Evolutionary conservation across 225 moss, liverwort and hornwort genomes (phyloP).

Genomic region (Anthoceros angustus): DNA sequence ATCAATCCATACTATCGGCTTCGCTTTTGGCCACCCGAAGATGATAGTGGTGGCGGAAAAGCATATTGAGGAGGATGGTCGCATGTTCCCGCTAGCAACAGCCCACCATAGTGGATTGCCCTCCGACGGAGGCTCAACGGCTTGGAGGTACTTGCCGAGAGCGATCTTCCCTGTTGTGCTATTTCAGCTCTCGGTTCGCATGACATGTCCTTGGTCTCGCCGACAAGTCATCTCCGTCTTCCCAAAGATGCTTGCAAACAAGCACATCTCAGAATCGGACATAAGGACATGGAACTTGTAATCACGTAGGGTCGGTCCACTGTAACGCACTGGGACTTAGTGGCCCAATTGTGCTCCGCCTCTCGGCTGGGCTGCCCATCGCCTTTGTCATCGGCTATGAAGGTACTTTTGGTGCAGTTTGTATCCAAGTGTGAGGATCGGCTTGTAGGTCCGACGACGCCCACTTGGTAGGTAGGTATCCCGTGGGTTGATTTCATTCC

Average conservation of each 20-base stretch:
- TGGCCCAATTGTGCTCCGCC: constrained; percentile 78
- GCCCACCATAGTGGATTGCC: constrained; percentile 70
- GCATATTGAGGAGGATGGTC: constrained; percentile 78
- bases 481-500: constrained; percentile 82
- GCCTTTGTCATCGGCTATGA: constrained; percentile 51
- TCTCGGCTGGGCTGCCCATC: constrained; percentile 75
- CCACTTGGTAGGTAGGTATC: constrained; percentile 28
- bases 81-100: constrained; percentile 78
- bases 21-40: background rate
- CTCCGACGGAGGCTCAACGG: constrained; percentile 55
- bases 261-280: constrained; percentile 33
- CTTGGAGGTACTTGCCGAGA: constrained; percentile 35
- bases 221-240: constrained; percentile 1
- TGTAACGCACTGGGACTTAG: constrained; percentile 94
- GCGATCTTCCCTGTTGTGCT: background rate
- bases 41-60: background rate
- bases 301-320: constrained; percentile 50
- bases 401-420: constrained; percentile 17
- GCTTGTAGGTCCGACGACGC: background rate
- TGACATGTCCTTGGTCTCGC: background rate
- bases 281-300: background rate
- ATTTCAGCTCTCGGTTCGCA: background rate
- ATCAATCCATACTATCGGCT: background rate
- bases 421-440: background rate
- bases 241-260: constrained; percentile 65